Evolutionary conservation across 176 grass and related monocot genomes (phyloP), one percentile per base, ranked within the genome.

Genomic region (Juncus inflexus): DNA sequence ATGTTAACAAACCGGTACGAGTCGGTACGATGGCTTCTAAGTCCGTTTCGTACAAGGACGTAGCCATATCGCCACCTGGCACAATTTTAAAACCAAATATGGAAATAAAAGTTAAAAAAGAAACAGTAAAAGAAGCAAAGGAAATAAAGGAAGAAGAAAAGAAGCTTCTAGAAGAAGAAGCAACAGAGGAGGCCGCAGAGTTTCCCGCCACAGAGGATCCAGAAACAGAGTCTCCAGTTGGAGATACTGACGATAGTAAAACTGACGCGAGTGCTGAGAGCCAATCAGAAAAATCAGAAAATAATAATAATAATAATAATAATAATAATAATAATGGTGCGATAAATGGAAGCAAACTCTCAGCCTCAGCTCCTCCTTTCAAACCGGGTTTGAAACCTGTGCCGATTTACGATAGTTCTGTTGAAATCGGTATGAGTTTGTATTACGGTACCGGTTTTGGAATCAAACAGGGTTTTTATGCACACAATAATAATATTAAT

Each of bases 291-390:
- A 92, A 92, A 64, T 86, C 83, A 66, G 71, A 58, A 62, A 47
- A 52, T 7, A 83, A 68, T 37, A 79, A 59, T 73, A 47, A 47
- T 47, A 47, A 52, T 7, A 83, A 68, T 37, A 79, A 59, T 73
- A 47, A 47, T 47, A 47, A 47, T 5, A 47, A 47, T 6, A 47
- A 47, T 47, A 47, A 47, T 47, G 43, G 6, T 5, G 9, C 6
- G 4, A 47, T 47, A 47, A 47, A 47, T 47, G 83, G 80, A 75
- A 94, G 95, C 80, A 99, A 99, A 66, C 86, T 99, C 58, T 99
- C 95, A 66, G 95, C 95, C 75, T 99, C 83, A 57, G 95, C 95
- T 3, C 95, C 89, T 69, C 95, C 95, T 42, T 99, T 99, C 77
- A 99, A 90, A 70, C 95, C 95, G 35, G 78, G 89, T 55, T 90